Percentiles rank a stretch among this genome's conserved stretches.
Evolutionary conservation across 148 eudicot genomes (phyloP).

Genomic region (Arctostaphylos glauca): DNA sequence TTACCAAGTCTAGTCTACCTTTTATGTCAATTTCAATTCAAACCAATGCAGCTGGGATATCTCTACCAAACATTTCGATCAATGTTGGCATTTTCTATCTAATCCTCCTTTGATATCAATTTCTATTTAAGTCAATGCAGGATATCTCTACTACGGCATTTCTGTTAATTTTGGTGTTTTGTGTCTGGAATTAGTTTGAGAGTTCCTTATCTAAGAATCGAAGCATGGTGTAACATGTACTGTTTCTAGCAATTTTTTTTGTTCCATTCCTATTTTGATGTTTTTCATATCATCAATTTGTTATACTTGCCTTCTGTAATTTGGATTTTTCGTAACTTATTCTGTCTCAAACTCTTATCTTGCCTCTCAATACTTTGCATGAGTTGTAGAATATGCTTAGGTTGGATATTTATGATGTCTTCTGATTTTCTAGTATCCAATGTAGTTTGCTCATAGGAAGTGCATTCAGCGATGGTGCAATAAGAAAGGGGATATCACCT

Average conservation of each 20-base stretch:
- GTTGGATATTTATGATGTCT: not conserved
- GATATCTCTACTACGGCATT: not conserved
- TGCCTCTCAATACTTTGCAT: not conserved
- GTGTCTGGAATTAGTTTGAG: no score
- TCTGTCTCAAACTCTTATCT: not conserved
- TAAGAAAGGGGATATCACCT: conserved; percentile 75
- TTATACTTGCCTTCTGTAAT: not conserved
- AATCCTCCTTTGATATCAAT: not conserved
- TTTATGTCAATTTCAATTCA: not conserved
- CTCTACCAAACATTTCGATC: not conserved
- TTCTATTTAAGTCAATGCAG: not conserved
- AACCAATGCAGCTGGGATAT: not conserved
- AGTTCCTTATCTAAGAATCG: no score
- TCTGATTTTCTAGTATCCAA: not conserved
- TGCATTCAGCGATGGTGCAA: conserved; percentile 93
- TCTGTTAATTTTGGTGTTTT: no score
- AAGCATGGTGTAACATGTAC: no score
- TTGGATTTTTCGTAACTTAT: not conserved
- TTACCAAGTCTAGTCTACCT: not conserved
- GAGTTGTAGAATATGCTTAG: not conserved
- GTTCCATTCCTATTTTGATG: no score
- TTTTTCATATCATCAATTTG: not conserved
- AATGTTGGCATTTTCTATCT: not conserved
- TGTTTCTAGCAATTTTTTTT: no score
- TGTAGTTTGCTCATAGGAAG: conserved; percentile 84